Percentiles rank a stretch among this genome's conserved stretches.
Conservation (phyloP, 495 filamentous ascomycete species). For the Hyaloscypha variabilis region DNA sequence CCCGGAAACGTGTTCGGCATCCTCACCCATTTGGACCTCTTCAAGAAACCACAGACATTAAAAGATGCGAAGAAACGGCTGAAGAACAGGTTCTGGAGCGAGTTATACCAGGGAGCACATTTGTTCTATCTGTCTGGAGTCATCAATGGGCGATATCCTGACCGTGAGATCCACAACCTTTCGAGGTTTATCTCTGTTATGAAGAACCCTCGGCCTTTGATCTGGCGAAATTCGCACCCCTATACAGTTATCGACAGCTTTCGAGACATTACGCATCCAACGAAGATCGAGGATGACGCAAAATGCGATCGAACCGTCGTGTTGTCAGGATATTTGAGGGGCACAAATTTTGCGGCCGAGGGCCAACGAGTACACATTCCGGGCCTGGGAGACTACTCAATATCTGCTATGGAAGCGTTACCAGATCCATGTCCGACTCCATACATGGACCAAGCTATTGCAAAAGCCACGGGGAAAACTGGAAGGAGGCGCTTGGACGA, state of each 20-base stretch:
- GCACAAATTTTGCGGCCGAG: slow-evolving; percentile 91
- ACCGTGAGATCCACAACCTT: slow-evolving; percentile 94
- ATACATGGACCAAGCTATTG: slow-evolving; percentile 80
- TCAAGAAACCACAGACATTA: slow-evolving; percentile 86
- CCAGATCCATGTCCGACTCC: slow-evolving; percentile 97
- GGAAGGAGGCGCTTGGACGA: slow-evolving; percentile 80
- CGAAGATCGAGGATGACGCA: slow-evolving; percentile 79
- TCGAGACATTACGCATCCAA: slow-evolving; percentile 91
- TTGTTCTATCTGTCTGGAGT: slow-evolving; percentile 95
- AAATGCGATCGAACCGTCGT: slow-evolving; percentile 90
- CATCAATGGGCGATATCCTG: slow-evolving; percentile 93
- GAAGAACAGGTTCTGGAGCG: slow-evolving; percentile 95
- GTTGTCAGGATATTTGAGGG: slow-evolving; percentile 90
- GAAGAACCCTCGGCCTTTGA: slow-evolving; percentile 94
- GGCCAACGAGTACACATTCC: slow-evolving; percentile 90
- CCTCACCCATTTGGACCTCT: slow-evolving; percentile 93
- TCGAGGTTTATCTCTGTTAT: slow-evolving; percentile 94
- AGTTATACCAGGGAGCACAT: slow-evolving; percentile 95
- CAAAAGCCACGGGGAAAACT: slow-evolving; percentile 79
- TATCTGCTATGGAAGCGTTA: slow-evolving; percentile 80
- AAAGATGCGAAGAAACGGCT: slow-evolving; percentile 92
- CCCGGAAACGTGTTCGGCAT: slow-evolving; percentile 98
- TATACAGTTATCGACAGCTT: slow-evolving; percentile 93
- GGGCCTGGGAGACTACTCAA: slow-evolving; percentile 88
- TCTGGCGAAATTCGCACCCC: slow-evolving; percentile 97